Evolutionary conservation across 352 stramenopile species (phyloP).

Genomic region (Phytophthora sojae): DNA sequence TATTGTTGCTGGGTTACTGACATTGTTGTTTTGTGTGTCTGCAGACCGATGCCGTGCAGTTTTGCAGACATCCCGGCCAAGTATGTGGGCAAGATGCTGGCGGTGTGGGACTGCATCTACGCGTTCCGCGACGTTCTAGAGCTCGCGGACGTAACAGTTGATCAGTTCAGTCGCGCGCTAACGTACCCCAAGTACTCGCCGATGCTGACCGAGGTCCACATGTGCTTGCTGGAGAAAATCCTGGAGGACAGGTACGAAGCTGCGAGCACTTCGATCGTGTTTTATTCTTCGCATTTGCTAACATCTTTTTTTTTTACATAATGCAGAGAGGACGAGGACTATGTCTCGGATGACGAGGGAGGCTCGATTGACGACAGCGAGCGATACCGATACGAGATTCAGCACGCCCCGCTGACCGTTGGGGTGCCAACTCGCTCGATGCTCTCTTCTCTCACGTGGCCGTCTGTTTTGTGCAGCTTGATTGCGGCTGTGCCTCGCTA

Average conservation of each 20-base stretch:
- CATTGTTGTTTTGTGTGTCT: conserved; percentile 6
- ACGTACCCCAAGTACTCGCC: conserved; percentile 48
- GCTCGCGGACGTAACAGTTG: conserved; percentile 64
- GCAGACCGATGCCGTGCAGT: conserved; percentile 58
- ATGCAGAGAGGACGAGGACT: conserved; percentile 82
- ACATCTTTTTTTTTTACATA: neutral
- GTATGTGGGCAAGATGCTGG: conserved; percentile 62
- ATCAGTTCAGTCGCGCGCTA: conserved; percentile 72
- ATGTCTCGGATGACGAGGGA: conserved; percentile 83
- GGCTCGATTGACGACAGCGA: conserved; percentile 81
- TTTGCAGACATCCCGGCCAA: conserved; percentile 61
- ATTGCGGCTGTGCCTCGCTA: conserved; percentile 79
- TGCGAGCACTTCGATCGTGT: neutral
- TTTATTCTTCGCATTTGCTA: no score
- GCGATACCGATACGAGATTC: conserved; percentile 83
- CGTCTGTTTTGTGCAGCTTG: conserved; percentile 71
- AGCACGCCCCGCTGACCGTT: conserved; percentile 80
- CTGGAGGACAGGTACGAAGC: conserved; percentile 64
- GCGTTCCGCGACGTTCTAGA: conserved; percentile 76
- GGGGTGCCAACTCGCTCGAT: conserved; percentile 81
- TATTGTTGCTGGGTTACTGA: neutral
- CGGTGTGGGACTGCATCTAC: conserved; percentile 83
- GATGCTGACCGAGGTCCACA: conserved; percentile 81
- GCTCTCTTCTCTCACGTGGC: conserved; percentile 86
- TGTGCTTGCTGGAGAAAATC: conserved; percentile 86